Percentiles rank a stretch among this genome's conserved stretches.
phyloP scores from a whole-genome alignment of 1,139 yeast genomes.

The Pneumocystis sp. region DNA sequence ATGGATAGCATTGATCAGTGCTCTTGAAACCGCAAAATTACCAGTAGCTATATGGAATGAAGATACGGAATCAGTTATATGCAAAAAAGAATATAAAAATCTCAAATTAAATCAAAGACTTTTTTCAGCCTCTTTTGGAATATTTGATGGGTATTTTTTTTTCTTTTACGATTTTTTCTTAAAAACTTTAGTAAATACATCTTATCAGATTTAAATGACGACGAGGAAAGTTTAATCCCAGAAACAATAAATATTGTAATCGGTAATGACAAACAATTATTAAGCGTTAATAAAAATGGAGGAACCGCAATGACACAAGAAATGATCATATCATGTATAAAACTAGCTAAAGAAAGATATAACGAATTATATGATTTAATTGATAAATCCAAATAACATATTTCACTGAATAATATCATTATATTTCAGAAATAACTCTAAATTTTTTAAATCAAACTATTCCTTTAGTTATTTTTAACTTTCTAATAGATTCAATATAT shows the following conservation, averaged over 20 bases:
- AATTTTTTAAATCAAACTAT: neutral
- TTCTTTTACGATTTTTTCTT: neutral
- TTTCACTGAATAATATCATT: neutral
- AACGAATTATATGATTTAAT: neutral
- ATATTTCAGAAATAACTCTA: neutral
- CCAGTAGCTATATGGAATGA: slow-evolving; percentile 13
- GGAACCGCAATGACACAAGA: neutral
- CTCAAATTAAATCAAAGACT: slow-evolving; percentile 2
- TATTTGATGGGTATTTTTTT: slow-evolving; percentile 6
- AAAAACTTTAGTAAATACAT: neutral
- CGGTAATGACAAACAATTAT: neutral
- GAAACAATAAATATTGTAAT: slow-evolving; percentile 6
- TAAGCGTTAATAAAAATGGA: neutral
- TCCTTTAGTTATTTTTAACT: neutral
- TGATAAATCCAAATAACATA: neutral
- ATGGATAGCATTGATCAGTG: slow-evolving; percentile 9
- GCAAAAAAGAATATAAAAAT: slow-evolving; percentile 4
- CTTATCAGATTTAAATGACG: slow-evolving; percentile 12
- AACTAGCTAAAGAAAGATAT: neutral
- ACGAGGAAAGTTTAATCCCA: slow-evolving; percentile 9
- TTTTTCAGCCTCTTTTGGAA: slow-evolving; percentile 10
- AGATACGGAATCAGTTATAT: slow-evolving; percentile 8
- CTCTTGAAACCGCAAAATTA: slow-evolving; percentile 9
- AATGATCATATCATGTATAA: neutral
- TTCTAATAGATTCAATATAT: neutral